A percentile compares a stretch with the other conserved stretches of the same genome.
phyloP scores from a whole-genome alignment of 495 filamentous ascomycete genomes.

The Thermochaetoides thermophila region DNA sequence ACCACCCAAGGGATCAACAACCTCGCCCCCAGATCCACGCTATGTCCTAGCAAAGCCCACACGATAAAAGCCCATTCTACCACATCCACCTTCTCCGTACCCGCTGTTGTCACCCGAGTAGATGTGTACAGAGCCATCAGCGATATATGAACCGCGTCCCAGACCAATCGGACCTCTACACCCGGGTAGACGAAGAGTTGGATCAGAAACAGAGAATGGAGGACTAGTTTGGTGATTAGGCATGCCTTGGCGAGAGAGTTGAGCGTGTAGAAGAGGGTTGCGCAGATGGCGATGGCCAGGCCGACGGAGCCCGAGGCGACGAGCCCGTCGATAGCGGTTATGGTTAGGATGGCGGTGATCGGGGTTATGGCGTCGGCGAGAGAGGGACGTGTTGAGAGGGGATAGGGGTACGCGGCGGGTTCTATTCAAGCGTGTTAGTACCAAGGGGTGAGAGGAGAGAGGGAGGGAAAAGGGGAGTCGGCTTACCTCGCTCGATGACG shows the following conservation, averaged over 20 bases:
- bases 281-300: constrained; percentile 10
- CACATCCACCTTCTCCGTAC: background rate
- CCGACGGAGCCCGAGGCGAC: constrained; percentile 10
- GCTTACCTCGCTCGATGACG: constrained; percentile 9
- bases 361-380: constrained; percentile 9
- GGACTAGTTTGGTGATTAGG: constrained; percentile 6
- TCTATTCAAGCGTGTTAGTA: constrained; percentile 1
- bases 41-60: constrained; percentile 10
- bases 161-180: constrained; percentile 8
- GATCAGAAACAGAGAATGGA: constrained; percentile 10
- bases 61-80: constrained; percentile 12
- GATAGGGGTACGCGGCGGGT: constrained; percentile 3
- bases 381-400: constrained; percentile 6
- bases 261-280: constrained; percentile 7
- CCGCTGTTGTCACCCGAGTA: background rate
- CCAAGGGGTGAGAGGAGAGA: too few species aligned
- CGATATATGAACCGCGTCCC: constrained; percentile 9
- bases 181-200: constrained; percentile 11
- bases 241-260: constrained; percentile 4
- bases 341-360: constrained; percentile 5
- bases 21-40: constrained; percentile 5
- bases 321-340: constrained; percentile 15
- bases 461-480: background rate
- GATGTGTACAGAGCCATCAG: constrained; percentile 9
- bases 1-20: constrained; percentile 5